Evolutionary conservation across 768 basidiomycete species (phyloP).

Genomic region (Tricholoma sp.): DNA sequence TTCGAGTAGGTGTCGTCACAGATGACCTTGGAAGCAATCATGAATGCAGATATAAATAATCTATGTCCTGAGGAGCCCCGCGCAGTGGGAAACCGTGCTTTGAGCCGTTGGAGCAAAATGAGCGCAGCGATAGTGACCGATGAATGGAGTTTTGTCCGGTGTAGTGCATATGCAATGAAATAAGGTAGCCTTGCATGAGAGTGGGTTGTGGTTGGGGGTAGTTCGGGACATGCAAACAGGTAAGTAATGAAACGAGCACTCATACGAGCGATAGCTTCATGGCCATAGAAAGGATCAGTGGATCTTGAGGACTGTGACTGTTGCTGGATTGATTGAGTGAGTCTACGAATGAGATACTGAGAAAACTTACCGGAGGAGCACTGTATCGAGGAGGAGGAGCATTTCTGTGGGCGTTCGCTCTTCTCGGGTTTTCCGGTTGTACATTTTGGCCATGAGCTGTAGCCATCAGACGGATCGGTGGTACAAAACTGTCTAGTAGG

Average conservation of each 20-base stretch:
- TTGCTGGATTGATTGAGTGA: slow-evolving; percentile 12
- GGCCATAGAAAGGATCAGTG: slow-evolving; percentile 65
- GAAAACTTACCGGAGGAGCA: slow-evolving; percentile 13
- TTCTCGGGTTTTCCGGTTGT: slow-evolving; percentile 15
- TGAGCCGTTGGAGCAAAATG: slow-evolving; percentile 72
- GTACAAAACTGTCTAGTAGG: background rate
- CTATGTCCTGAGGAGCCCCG: slow-evolving; percentile 87
- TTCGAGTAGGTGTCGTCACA: slow-evolving; percentile 94
- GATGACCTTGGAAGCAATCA: slow-evolving; percentile 90
- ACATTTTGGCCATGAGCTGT: slow-evolving; percentile 2
- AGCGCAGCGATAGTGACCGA: slow-evolving; percentile 68
- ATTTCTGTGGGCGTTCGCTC: slow-evolving; percentile 12
- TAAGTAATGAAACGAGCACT: slow-evolving; percentile 79
- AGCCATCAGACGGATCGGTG: slow-evolving; percentile 10
- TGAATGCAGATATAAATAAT: slow-evolving; percentile 87
- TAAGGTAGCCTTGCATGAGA: slow-evolving; percentile 61
- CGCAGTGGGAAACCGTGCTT: slow-evolving; percentile 88
- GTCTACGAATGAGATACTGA: slow-evolving; percentile 1
- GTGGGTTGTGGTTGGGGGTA: slow-evolving; percentile 54
- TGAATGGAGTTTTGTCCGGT: slow-evolving; percentile 71
- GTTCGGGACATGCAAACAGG: slow-evolving; percentile 82
- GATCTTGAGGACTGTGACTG: slow-evolving; percentile 21
- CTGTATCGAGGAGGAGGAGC: slow-evolving; percentile 17
- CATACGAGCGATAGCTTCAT: slow-evolving; percentile 64
- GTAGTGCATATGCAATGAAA: slow-evolving; percentile 85